These are phyloP conservation scores for Neurospora sp. DNA, from an alignment of 495 filamentous ascomycete species.

Conservation along the genomic window DNA sequence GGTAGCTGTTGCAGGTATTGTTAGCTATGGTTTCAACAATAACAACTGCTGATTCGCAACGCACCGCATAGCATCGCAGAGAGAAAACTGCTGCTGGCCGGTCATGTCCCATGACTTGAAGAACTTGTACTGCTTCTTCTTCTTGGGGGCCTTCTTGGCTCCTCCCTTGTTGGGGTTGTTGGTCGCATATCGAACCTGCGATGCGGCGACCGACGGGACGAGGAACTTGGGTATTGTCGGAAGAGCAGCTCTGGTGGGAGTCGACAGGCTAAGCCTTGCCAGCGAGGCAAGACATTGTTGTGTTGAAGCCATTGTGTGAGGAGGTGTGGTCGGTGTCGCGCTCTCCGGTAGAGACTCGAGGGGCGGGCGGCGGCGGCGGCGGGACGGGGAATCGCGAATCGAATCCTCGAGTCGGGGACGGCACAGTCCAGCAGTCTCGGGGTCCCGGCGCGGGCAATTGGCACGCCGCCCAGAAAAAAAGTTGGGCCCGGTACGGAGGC, in stretches of 20 bases:
- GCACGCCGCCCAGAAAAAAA: slow-evolving; percentile 12
- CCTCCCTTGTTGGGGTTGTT: slow-evolving; percentile 12
- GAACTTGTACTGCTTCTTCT: slow-evolving; percentile 55
- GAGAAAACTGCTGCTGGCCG: slow-evolving; percentile 56
- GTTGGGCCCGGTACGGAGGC: no score
- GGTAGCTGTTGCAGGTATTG: slow-evolving; percentile 48
- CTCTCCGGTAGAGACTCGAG: background rate
- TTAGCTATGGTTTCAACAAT: background rate
- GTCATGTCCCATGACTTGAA: slow-evolving; percentile 47
- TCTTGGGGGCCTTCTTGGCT: slow-evolving; percentile 39
- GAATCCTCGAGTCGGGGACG: background rate
- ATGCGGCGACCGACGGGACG: slow-evolving; percentile 23
- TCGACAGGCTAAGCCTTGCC: slow-evolving; percentile 44
- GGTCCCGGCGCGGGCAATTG: background rate
- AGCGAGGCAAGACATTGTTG: slow-evolving; percentile 48
- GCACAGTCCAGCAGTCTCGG: background rate
- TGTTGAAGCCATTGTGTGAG: slow-evolving; percentile 29
- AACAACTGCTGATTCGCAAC: slow-evolving; percentile 7
- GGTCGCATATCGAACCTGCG: slow-evolving; percentile 31
- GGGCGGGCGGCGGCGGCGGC: background rate
- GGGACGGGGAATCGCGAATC: slow-evolving; percentile 6
- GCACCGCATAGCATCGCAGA: slow-evolving; percentile 91
- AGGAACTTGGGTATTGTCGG: slow-evolving; percentile 33
- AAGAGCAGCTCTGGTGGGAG: slow-evolving; percentile 21
- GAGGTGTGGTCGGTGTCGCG: background rate